Conservation (phyloP, 2,329 filamentous ascomycete genomes). For the Penicillium thymicola region DNA sequence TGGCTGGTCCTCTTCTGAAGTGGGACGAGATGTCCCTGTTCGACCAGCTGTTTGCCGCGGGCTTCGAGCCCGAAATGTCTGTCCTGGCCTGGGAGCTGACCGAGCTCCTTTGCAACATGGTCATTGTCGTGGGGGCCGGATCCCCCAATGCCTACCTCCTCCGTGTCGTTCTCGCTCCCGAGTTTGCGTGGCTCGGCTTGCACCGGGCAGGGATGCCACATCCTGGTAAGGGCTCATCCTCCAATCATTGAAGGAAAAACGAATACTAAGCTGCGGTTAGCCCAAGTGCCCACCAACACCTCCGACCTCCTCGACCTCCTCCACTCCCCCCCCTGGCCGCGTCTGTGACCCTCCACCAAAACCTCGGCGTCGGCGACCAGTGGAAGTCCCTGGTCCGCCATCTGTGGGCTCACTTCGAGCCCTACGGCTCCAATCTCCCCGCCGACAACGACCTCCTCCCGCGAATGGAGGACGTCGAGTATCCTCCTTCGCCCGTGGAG, state of each 20-base stretch:
- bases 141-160: constrained; percentile 1
- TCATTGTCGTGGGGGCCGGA: constrained; percentile 6
- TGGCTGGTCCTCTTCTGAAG: background rate
- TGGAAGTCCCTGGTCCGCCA: background rate
- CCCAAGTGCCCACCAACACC: background rate
- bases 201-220: constrained; percentile 5
- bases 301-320: background rate
- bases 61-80: background rate
- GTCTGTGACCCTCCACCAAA: background rate
- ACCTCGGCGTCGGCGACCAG: background rate
- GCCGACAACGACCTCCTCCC: background rate
- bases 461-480: background rate
- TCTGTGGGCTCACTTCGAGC: background rate
- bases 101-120: constrained; percentile 4
- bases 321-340: background rate
- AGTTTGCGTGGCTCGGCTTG: constrained; percentile 10
- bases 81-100: background rate
- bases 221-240: background rate
- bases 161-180: constrained; percentile 2
- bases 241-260: background rate
- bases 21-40: background rate
- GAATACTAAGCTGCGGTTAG: background rate
- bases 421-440: background rate
- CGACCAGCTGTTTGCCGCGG: background rate
- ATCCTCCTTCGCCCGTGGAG: background rate